A percentile compares a stretch with the other conserved stretches of the same genome.
Evolutionary conservation across 164 flowering plant species (phyloP).

Genomic region (Nymphaea colorata): DNA sequence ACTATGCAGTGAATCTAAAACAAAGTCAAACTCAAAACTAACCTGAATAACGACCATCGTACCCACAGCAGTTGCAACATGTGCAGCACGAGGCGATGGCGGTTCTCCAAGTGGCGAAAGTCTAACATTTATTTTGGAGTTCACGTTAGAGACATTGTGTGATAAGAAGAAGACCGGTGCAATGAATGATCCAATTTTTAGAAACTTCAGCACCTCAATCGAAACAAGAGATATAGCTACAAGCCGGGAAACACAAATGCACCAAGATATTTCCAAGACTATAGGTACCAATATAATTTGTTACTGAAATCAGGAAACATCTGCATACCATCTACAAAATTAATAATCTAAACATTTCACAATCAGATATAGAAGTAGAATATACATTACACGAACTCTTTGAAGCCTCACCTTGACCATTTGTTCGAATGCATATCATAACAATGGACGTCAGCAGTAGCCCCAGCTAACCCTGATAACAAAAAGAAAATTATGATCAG

Average conservation of each 20-base stretch:
- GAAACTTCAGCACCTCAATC: background rate
- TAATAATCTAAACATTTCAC: too few relatives aligned
- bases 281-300: background rate
- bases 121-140: conserved; percentile 22
- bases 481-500: background rate
- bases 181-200: background rate
- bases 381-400: background rate
- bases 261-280: background rate
- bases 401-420: conserved; percentile 72
- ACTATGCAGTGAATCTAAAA: background rate
- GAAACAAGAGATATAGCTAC: background rate
- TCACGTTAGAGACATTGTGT: background rate
- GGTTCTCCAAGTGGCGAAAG: conserved; percentile 92
- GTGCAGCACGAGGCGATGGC: conserved; percentile 99
- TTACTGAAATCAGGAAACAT: too few relatives aligned
- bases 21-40: background rate
- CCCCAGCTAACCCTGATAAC: conserved; percentile 88
- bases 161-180: background rate
- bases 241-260: background rate
- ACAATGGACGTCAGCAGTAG: conserved; percentile 97
- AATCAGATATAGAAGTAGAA: too few relatives aligned
- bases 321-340: background rate
- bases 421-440: conserved; percentile 91
- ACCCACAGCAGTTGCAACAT: conserved; percentile 99
- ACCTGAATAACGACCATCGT: conserved; percentile 99